phyloP scores from a whole-genome alignment of 2,329 filamentous ascomycete genomes.

The Cercospora janseana region DNA sequence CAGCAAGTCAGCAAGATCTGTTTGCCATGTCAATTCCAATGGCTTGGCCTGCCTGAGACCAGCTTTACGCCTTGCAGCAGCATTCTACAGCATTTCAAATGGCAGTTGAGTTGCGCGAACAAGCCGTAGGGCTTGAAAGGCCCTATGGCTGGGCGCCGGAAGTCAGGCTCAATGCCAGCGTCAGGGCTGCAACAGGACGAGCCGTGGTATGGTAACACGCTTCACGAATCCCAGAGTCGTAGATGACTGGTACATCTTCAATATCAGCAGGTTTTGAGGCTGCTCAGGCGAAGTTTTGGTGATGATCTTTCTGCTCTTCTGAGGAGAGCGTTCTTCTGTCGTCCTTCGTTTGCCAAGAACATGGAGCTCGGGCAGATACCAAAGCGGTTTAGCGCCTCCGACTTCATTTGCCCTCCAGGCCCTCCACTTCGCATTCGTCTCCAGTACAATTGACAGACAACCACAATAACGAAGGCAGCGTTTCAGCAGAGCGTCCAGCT shows the following conservation, averaged over 20 bases:
- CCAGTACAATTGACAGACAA: too few species aligned
- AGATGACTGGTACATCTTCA: constrained; percentile 11
- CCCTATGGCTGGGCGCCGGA: constrained; percentile 13
- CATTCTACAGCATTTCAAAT: not conserved
- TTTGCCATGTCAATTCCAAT: too few species aligned
- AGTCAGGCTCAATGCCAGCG: constrained; percentile 15
- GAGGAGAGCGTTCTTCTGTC: constrained; percentile 5
- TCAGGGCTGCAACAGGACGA: constrained; percentile 21
- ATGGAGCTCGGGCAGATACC: not conserved
- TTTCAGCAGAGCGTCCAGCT: too few species aligned
- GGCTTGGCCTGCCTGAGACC: too few species aligned
- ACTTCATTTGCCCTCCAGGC: not conserved
- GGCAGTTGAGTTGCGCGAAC: not conserved
- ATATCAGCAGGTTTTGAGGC: constrained; percentile 18
- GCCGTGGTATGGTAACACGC: constrained; percentile 25
- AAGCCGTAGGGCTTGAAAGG: constrained; percentile 9
- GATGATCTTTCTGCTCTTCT: constrained; percentile 10
- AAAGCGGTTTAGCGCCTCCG: constrained; percentile 15
- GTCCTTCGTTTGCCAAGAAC: constrained; percentile 5
- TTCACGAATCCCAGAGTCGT: constrained; percentile 18
- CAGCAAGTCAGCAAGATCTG: too few species aligned
- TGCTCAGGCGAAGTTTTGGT: constrained; percentile 14
- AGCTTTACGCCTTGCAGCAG: not conserved
- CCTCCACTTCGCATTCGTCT: not conserved
- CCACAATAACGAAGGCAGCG: too few species aligned